Evolutionary conservation across 345 rosid genomes (phyloP), one percentile per base, ranked within the genome.

Genomic region (Erodium maritimum): DNA sequence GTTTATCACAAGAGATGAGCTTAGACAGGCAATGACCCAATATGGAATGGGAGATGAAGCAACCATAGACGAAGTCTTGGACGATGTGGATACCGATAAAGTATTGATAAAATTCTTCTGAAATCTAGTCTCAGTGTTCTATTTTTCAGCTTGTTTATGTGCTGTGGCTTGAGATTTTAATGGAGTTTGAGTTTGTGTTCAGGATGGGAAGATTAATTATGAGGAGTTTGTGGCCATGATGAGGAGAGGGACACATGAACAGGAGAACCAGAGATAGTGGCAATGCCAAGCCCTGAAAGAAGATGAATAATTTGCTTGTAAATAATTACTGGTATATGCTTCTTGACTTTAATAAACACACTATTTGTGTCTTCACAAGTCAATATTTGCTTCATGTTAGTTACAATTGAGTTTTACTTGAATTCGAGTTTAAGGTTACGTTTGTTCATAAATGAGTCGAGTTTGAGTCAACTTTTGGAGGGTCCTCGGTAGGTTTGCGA

Each of bases 31-130:
- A 0, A 76, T 88, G 87, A 74, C 75, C 19, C 45, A 81, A 61
- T 78, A 83, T 46, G 80, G 90, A 14, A 82, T 85, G 79, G 84
- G 88, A 22, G 96, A 86, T 67, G 90, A 88, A 56, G 84, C 84
- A 1, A 85, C 82, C n/a, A 70, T 82, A 60, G 79, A 81, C 67
- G 86, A 88, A 74, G 69, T 85, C 60, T 70, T 88, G 45, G 65
- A 77, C 17, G 93, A 88, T 69, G 96, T 85, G 48, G 93, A 88
- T 60, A 75, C 80, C 12, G 84, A 88, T 70, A 80, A 81, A 59
- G 96, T 88, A 76, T 69, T 50, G 75, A 70, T 50, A n/a, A n/a
- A n/a, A n/a, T 48, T 1, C 20, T 62, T 54, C 48, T 42, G 48
- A 42, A 42, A 42, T 42, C 17, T 42, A 13, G 8, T 9, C 12